Evolutionary conservation across 108 stramenopile species (phyloP), one percentile per base, ranked within the genome.

Genomic region (Cyclotella baltica): DNA sequence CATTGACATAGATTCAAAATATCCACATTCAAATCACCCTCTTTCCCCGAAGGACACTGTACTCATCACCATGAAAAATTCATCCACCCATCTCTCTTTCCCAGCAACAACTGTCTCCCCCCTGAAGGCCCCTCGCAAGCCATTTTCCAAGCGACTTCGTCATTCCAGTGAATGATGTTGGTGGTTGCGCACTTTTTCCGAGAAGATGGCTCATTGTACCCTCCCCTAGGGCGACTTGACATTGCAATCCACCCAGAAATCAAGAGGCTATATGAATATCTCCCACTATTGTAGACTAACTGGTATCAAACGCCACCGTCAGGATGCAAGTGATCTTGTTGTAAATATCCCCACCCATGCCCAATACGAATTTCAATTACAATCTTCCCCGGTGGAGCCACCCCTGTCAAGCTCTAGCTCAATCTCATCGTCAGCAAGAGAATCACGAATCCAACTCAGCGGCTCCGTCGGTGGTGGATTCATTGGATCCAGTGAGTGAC

Each of bases 131-230:
- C 97, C 77, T 97, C 92, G 30, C 70, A 47, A 22, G 95, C 88
- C n/a, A 98, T 79, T 72, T 96, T 96, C 78, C 82, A 85, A 2
- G 96, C 96, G 0, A 96, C 97, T 28, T 70, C 75, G 27, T 93
- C 89, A 51, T 90, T 82, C 82, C 96, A 96, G 0, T 93, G 70
- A n/a, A n/a, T n/a, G 20, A 95, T 94, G 37, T 63, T 62, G 29
- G 58, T 55, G 0, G 31, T 58, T 4, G 63, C 31, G 62, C 80
- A 81, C 25, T 18, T 43, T 35, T 63, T 23, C 18, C 73, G n/a
- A n/a, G n/a, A n/a, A n/a, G n/a, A n/a, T n/a, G n/a, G n/a, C n/a
- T n/a, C n/a, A n/a, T n/a, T n/a, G n/a, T 9, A 2, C 78, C 63
- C 58, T 80, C 78, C 31, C 73, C 78, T 31, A 77, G 55, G 18